Conservation (phyloP, 257 asterid species). For the Nicotiana tomentosiformis region DNA sequence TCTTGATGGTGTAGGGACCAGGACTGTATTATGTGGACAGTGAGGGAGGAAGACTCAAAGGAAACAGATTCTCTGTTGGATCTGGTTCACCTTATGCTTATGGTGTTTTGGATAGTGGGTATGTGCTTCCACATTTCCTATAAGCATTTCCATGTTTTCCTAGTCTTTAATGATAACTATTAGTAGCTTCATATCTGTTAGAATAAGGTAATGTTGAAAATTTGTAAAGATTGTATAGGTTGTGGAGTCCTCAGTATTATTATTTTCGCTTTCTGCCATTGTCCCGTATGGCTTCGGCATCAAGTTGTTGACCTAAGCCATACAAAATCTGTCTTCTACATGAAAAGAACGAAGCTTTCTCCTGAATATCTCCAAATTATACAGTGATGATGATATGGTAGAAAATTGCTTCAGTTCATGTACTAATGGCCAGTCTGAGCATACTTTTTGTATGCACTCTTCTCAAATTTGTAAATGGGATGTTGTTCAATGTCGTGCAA, state of each 20-base stretch:
- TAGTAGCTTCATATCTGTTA: not conserved
- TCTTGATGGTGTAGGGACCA: slow-evolving; percentile 57
- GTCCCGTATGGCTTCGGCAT: not conserved
- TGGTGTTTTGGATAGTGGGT: slow-evolving; percentile 92
- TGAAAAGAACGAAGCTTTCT: not conserved
- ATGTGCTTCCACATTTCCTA: slow-evolving; percentile 11
- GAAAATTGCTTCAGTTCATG: not conserved
- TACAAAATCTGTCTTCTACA: not conserved
- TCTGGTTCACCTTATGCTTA: slow-evolving; percentile 97
- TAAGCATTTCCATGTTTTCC: not conserved
- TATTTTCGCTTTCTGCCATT: not conserved
- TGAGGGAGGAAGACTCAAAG: slow-evolving; percentile 93
- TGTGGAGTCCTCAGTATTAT: not conserved
- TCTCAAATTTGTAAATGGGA: not conserved
- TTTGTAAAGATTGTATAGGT: not conserved
- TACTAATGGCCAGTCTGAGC: not conserved
- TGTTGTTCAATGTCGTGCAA: not conserved
- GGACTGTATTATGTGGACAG: slow-evolving; percentile 90
- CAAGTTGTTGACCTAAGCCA: not conserved
- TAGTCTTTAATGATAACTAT: not conserved
- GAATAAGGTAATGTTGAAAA: not conserved
- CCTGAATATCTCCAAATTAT: not conserved
- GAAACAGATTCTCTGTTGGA: slow-evolving; percentile 87
- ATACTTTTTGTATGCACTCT: not conserved
- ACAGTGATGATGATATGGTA: not conserved